Evolutionary conservation across 2,329 filamentous ascomycete genomes (phyloP).

Genomic region (Immersiporthe knoxdaviesiana): DNA sequence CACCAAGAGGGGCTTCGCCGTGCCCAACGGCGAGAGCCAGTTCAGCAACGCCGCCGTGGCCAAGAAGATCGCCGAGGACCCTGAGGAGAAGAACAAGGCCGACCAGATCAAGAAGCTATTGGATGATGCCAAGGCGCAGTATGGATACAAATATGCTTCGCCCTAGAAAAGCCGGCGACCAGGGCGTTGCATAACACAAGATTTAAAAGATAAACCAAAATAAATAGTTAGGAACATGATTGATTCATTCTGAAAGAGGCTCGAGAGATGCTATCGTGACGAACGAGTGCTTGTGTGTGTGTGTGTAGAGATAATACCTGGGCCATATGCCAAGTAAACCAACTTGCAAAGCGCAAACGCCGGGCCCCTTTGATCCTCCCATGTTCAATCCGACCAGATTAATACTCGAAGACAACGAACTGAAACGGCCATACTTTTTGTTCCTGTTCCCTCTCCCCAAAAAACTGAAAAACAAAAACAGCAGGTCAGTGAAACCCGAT

Average conservation of each 20-base stretch:
- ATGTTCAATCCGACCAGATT: slow-evolving; percentile 20
- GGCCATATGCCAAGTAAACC: slow-evolving; percentile 23
- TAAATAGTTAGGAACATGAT: neutral
- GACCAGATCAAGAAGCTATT: slow-evolving; percentile 42
- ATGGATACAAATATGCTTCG: slow-evolving; percentile 51
- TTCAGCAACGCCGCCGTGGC: slow-evolving; percentile 46
- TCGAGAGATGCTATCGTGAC: slow-evolving; percentile 18
- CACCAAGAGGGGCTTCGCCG: slow-evolving; percentile 64
- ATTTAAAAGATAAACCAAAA: neutral
- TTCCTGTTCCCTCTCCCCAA: neutral
- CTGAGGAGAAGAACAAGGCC: slow-evolving; percentile 51
- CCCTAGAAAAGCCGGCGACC: slow-evolving; percentile 37
- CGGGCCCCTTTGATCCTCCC: slow-evolving; percentile 16
- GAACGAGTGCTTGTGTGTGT: neutral
- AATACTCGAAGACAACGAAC: slow-evolving; percentile 17
- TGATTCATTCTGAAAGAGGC: slow-evolving; percentile 7
- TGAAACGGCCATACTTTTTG: slow-evolving; percentile 23
- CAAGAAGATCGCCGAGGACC: slow-evolving; percentile 46
- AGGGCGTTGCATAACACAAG: neutral
- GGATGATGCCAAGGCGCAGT: slow-evolving; percentile 49
- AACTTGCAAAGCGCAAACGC: slow-evolving; percentile 26
- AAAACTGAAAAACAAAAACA: neutral
- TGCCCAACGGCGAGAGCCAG: slow-evolving; percentile 52
- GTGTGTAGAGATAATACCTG: slow-evolving; percentile 18
- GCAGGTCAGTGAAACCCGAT: neutral